phyloP scores from a whole-genome alignment of 257 asterid genomes.

The Ehretia macrophylla region DNA sequence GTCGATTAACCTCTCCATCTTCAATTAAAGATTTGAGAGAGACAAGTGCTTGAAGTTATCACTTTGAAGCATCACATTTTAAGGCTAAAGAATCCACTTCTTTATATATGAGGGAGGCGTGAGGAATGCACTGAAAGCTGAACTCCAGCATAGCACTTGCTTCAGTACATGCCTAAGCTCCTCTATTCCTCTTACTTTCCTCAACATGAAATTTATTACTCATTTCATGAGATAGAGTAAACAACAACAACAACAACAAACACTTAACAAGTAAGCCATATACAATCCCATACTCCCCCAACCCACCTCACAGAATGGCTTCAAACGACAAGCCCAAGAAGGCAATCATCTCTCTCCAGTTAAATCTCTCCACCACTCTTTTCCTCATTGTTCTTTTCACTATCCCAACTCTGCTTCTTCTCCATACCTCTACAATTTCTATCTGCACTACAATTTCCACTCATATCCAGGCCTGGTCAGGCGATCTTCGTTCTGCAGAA shows the following conservation, averaged over 20 bases:
- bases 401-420: constrained; percentile 70
- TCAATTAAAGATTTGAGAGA: too few species aligned
- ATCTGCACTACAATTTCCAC: constrained; percentile 39
- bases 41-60: not conserved
- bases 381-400: constrained; percentile 81
- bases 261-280: not conserved
- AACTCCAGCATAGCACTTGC: constrained; percentile 31
- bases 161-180: constrained; percentile 36
- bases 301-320: constrained; percentile 35
- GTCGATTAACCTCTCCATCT: not conserved
- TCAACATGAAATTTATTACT: not conserved
- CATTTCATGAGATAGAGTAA: constrained; percentile 5
- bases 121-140: constrained; percentile 36
- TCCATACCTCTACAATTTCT: constrained; percentile 52
- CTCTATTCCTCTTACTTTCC: constrained; percentile 32
- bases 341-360: constrained; percentile 38
- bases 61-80: too few species aligned
- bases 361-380: constrained; percentile 64
- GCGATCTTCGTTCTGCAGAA: constrained; percentile 60
- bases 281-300: constrained; percentile 11
- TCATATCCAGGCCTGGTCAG: constrained; percentile 44
- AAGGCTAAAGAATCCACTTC: constrained; percentile 13
- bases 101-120: constrained; percentile 13
- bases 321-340: constrained; percentile 38
- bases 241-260: too few species aligned